A percentile compares a stretch with the other conserved stretches of the same genome.
phyloP scores from a whole-genome alignment of 345 rosid species.

The Syzygium oleosum region DNA sequence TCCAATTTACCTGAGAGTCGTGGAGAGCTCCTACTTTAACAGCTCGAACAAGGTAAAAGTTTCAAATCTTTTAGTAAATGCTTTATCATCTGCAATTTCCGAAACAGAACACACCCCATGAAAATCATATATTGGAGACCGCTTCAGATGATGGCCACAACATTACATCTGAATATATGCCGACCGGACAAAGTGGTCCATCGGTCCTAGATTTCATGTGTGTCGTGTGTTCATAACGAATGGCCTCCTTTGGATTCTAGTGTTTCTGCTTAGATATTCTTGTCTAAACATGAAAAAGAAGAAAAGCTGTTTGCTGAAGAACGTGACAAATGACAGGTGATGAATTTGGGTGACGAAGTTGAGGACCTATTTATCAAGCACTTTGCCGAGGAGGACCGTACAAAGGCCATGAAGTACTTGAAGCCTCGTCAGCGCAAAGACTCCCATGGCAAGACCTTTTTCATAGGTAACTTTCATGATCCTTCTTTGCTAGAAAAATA shows the following conservation, averaged over 20 bases:
- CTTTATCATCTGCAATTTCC: neutral
- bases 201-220: neutral
- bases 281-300: neutral
- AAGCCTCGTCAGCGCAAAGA: conserved; percentile 75
- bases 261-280: conserved; percentile 3
- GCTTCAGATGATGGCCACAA: conserved; percentile 20
- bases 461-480: conserved; percentile 56
- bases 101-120: neutral
- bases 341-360: conserved; percentile 77
- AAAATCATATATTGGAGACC: neutral
- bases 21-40: conserved; percentile 91
- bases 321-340: conserved; percentile 59
- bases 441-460: conserved; percentile 82
- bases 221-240: neutral
- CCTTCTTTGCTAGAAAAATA: neutral
- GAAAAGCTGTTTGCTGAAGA: conserved; percentile 7
- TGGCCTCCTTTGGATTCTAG: neutral
- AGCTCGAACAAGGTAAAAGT: conserved; percentile 81
- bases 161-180: conserved; percentile 3
- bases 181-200: conserved; percentile 36
- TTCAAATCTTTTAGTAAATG: neutral
- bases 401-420: conserved; percentile 86
- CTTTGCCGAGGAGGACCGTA: conserved; percentile 77
- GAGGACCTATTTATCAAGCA: conserved; percentile 77
- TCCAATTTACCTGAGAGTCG: conserved; percentile 84